Evolutionary conservation across 2,329 filamentous ascomycete genomes (phyloP), one percentile per base, ranked within the genome.

Genomic region (Calonectria pteridis): DNA sequence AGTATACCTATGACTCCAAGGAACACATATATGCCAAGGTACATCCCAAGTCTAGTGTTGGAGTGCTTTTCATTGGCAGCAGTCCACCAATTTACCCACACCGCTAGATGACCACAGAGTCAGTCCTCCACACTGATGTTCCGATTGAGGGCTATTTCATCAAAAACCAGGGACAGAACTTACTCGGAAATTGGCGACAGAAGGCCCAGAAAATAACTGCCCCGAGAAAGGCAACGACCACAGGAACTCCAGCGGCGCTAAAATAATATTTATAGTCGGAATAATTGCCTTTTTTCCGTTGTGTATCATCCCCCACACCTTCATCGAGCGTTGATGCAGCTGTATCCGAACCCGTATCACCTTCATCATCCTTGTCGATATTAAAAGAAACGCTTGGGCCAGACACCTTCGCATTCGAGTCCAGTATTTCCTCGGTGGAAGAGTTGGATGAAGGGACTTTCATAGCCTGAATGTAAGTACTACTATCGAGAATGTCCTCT

Each of bases 21-120:
- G 20, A 33, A 33, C 6, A 55, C 18, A 13, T 55, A 55, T 33
- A 55, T 16, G 16, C 51, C 51, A n/a, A 55, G 51, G 29, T 55
- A 55, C 13, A 11, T 55, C 0, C 51, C 51, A 72, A 40, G 80
- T 64, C 33, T 71, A 64, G 29, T 75, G 62, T 50, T 50, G 18
- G 62, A 43, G 20, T 65, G 13, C 43, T 65, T 50, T 31, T 31
- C 43, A 49, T 65, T 65, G 9, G 62, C 62, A 14, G 62, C 43
- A 4, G 62, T 31, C 62, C 62, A 65, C 43, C 18, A 37, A 23
- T 65, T 31, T 18, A 65, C 40, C 62, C 62, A 65, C 5, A 65
- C 46, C 31, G 43, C 31, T 33, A 10, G 31, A 6, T 33, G 5
- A 33, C 10, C 10, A 33, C 10, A 10, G 31, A n/a, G 31, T 33